Conservation (phyloP, 768 basidiomycete species). For the Kwoniella bestiolae region DNA sequence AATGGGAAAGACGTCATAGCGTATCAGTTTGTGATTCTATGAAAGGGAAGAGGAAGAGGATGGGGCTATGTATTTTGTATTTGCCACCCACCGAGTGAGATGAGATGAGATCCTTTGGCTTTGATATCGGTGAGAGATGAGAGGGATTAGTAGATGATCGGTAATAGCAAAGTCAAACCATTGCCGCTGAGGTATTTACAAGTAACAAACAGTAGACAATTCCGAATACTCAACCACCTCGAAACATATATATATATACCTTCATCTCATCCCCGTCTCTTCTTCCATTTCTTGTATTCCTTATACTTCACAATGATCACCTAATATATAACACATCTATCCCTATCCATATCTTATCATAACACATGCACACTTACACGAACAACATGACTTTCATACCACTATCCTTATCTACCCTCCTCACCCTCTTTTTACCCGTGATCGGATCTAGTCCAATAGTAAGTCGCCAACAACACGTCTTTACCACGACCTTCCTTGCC, state of each 20-base stretch:
- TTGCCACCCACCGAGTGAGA: too few relatives aligned
- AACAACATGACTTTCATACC: constrained; percentile 4
- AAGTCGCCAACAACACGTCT: background rate
- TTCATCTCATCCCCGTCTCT: background rate
- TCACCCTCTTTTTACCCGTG: constrained; percentile 9
- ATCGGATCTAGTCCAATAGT: constrained; percentile 6
- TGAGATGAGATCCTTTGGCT: background rate
- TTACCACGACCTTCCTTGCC: background rate
- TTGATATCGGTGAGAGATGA: background rate
- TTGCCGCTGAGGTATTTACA: background rate
- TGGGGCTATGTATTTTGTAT: background rate
- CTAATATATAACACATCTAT: background rate
- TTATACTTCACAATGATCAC: background rate
- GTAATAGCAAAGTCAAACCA: background rate
- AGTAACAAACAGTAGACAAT: background rate
- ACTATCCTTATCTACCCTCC: background rate
- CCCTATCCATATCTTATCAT: background rate
- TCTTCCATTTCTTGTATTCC: background rate
- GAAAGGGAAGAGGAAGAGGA: background rate
- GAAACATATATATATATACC: background rate
- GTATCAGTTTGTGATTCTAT: background rate
- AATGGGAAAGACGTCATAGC: background rate
- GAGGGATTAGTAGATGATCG: background rate
- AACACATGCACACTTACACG: background rate
- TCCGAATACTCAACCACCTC: background rate